Percentiles rank a stretch among this genome's conserved stretches.
Evolutionary conservation across 495 filamentous ascomycete species (phyloP).

Genomic region (Darksidea phi): DNA sequence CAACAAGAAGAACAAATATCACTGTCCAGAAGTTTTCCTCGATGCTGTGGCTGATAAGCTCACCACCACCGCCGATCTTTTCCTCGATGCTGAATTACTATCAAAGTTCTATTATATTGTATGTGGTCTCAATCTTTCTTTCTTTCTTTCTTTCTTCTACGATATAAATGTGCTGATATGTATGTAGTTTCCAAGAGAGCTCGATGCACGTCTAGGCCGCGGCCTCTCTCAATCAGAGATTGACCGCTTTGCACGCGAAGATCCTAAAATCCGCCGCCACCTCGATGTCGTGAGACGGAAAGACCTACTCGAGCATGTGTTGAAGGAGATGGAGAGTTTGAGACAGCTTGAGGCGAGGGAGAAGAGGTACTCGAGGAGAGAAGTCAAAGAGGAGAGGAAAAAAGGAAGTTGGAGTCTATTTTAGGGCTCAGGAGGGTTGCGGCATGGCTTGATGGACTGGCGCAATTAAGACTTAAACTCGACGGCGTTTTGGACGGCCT

Average conservation of each 20-base stretch:
- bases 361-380: constrained; percentile 36
- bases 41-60: constrained; percentile 96
- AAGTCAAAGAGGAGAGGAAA: constrained; percentile 26
- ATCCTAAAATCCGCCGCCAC: constrained; percentile 82
- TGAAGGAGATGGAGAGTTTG: constrained; percentile 90
- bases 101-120: constrained; percentile 92
- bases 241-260: constrained; percentile 88
- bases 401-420: constrained; percentile 42
- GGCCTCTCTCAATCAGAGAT: constrained; percentile 74
- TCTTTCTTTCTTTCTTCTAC: not conserved
- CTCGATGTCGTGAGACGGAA: constrained; percentile 89
- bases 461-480: not conserved
- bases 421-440: constrained; percentile 5
- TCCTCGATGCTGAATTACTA: constrained; percentile 95
- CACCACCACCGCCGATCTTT: constrained; percentile 89
- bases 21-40: constrained; percentile 95
- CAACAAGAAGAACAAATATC: constrained; percentile 80
- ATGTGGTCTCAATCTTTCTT: constrained; percentile 13
- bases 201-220: constrained; percentile 83
- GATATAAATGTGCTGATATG: not conserved
- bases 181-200: constrained; percentile 75
- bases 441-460: not conserved
- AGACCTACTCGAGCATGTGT: constrained; percentile 84
- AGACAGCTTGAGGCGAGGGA: constrained; percentile 64
- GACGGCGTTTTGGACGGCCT: too few relatives aligned